phyloP scores from a whole-genome alignment of 331 rosid species.

The Saraca asoca region DNA sequence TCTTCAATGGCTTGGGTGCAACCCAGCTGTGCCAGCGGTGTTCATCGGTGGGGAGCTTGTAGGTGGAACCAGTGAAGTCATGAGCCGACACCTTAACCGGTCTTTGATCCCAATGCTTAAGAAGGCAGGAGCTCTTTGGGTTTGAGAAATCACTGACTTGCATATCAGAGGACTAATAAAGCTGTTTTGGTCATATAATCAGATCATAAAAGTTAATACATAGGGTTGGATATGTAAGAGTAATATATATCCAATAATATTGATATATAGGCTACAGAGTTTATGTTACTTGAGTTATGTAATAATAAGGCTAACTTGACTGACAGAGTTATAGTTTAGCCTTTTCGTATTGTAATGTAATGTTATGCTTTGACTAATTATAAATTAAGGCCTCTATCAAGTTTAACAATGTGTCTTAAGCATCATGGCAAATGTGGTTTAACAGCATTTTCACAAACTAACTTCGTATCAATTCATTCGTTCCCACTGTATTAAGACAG shows the following conservation, averaged over 20 bases:
- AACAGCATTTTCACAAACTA: too few relatives aligned
- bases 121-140: constrained; percentile 84
- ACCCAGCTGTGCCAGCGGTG: constrained; percentile 76
- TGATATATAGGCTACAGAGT: constrained; percentile 30
- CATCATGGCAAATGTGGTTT: constrained; percentile 2
- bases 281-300: constrained; percentile 16
- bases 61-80: constrained; percentile 87
- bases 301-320: constrained; percentile 35
- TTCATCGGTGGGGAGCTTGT: constrained; percentile 76
- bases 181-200: constrained; percentile 26
- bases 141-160: constrained; percentile 43
- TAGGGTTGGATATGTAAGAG: constrained; percentile 24
- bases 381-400: neutral
- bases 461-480: too few relatives aligned
- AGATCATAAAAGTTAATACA: constrained; percentile 30
- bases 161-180: constrained; percentile 23
- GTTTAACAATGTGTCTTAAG: constrained; percentile 9
- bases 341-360: constrained; percentile 1
- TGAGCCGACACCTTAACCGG: constrained; percentile 86
- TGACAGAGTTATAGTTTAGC: constrained; percentile 28
- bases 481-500: too few relatives aligned
- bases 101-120: constrained; percentile 87
- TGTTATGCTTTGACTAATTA: neutral
- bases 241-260: constrained; percentile 6
- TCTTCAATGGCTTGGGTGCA: constrained; percentile 60